Conservation (phyloP, 768 basidiomycete species). For the Phanerochaete carnosa region DNA sequence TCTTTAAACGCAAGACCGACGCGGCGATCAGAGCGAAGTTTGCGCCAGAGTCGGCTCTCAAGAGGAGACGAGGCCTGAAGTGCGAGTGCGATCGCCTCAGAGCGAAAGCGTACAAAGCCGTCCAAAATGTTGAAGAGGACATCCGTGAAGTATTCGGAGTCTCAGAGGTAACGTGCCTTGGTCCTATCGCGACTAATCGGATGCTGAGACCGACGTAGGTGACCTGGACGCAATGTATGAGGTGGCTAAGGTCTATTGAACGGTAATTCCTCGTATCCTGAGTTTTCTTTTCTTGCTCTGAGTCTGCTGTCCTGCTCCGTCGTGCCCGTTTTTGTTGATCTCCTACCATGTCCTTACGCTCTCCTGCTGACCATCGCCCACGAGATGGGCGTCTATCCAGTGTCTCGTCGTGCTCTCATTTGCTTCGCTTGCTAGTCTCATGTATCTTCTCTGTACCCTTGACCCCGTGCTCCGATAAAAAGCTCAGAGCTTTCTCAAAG, state of each 20-base stretch:
- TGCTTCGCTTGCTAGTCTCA: no score
- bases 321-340: no score
- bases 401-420: no score
- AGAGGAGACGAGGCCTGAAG: conserved; percentile 5
- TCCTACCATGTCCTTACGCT: no score
- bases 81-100: conserved; percentile 12
- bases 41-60: background rate
- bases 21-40: conserved; percentile 9
- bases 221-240: conserved; percentile 1
- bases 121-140: conserved; percentile 12
- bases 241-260: background rate
- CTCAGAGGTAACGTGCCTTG: conserved; percentile 6
- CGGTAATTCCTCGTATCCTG: background rate
- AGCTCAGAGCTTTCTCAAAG: no score
- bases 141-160: conserved; percentile 18
- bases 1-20: conserved; percentile 27
- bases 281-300: background rate
- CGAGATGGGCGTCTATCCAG: no score
- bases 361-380: no score
- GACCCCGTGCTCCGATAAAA: no score
- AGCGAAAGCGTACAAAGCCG: conserved; percentile 13
- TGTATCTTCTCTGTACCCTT: no score
- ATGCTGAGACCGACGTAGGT: background rate
- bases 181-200: background rate
- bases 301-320: no score